Evolutionary conservation across 2,329 filamentous ascomycete species (phyloP).

Genomic region (Fusarium sp.): DNA sequence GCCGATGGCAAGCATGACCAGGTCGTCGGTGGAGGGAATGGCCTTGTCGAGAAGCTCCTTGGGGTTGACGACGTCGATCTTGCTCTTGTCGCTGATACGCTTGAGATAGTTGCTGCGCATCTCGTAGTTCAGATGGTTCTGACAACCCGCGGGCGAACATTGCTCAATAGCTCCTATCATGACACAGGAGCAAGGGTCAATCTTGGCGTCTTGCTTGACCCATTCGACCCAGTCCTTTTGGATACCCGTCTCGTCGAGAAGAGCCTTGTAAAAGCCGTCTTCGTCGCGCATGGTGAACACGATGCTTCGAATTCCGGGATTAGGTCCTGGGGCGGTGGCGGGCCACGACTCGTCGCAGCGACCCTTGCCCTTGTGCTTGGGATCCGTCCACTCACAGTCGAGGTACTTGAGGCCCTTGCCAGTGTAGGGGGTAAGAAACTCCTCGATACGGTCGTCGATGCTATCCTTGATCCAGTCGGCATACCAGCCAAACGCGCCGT

Average conservation of each 20-base stretch:
- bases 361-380: not conserved
- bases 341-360: not conserved
- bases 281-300: not conserved
- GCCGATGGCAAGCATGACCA: not conserved
- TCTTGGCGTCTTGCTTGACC: not conserved
- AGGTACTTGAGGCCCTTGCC: not conserved
- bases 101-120: not conserved
- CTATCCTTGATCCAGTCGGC: not conserved
- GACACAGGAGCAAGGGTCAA: not conserved
- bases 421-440: not conserved
- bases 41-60: slow-evolving; percentile 22
- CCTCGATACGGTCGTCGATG: not conserved
- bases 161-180: not conserved
- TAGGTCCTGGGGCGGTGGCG: not conserved
- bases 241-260: slow-evolving; percentile 1
- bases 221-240: slow-evolving; percentile 23
- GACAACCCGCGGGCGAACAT: not conserved
- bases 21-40: slow-evolving; percentile 10
- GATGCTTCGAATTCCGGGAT: not conserved
- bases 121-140: not conserved
- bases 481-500: not conserved
- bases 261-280: not conserved
- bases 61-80: slow-evolving; percentile 19
- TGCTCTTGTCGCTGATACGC: slow-evolving; percentile 14
- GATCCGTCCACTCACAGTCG: not conserved